Evolutionary conservation across 1,284 basidiomycete species (phyloP).

Genomic region (Trichosporon coremiiforme): DNA sequence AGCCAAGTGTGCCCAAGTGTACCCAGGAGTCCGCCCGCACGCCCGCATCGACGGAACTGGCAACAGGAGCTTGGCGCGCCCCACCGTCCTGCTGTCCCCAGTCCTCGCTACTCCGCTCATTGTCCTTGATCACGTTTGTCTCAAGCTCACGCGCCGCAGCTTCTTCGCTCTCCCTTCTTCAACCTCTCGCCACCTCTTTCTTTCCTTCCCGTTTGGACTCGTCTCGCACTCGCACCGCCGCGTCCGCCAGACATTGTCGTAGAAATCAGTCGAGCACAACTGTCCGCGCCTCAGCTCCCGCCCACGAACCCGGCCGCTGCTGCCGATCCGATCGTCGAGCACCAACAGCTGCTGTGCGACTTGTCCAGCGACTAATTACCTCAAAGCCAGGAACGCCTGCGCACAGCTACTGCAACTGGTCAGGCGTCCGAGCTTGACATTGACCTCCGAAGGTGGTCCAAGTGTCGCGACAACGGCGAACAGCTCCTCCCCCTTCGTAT

Average conservation of each 20-base stretch:
- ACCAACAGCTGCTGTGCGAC: conserved; percentile 1
- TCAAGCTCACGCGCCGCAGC: not conserved
- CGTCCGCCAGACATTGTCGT: no score
- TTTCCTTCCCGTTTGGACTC: not conserved
- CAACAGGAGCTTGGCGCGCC: not conserved
- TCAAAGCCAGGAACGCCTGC: not conserved
- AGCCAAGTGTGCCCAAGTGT: not conserved
- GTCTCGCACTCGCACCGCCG: not conserved
- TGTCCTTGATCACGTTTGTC: conserved; percentile 6
- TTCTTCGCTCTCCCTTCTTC: conserved; percentile 11
- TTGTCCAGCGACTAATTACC: not conserved
- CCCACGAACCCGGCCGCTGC: not conserved
- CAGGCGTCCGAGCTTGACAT: not conserved
- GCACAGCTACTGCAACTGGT: conserved; percentile 7
- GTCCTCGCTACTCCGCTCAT: conserved; percentile 9
- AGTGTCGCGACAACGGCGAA: not conserved
- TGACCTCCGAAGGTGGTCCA: not conserved
- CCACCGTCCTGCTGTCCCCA: not conserved
- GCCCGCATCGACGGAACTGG: not conserved
- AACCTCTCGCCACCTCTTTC: not conserved
- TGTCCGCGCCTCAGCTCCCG: not conserved
- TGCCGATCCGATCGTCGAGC: conserved; percentile 10
- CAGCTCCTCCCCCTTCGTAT: not conserved
- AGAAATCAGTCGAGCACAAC: not conserved
- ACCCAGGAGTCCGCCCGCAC: not conserved